phyloP scores from a whole-genome alignment of 139 green algal genomes.

The Eudorina sp. region DNA sequence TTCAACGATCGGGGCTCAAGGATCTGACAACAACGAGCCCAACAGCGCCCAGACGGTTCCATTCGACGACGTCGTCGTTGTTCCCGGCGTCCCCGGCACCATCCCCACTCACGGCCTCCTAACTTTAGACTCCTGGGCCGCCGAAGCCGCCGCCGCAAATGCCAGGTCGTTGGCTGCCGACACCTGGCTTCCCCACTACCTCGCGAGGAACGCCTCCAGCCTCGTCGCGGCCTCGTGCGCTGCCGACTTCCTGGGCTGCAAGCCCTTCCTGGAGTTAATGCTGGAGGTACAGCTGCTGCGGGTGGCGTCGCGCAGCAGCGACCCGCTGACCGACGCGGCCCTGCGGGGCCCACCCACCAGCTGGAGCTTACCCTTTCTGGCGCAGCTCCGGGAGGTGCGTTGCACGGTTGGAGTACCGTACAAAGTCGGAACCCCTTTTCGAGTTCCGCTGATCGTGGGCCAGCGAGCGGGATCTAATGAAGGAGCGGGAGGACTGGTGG shows the following conservation, averaged over 20 bases:
- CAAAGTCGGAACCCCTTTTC: no score
- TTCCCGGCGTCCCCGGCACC: neutral
- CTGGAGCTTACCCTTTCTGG: no score
- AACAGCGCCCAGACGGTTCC: neutral
- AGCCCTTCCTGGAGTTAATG: neutral
- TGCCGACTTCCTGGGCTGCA: slow-evolving; percentile 30
- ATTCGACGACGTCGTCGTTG: neutral
- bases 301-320: neutral
- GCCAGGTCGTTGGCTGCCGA: neutral
- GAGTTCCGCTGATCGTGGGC: no score
- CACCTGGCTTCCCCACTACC: neutral
- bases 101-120: neutral
- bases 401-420: no score
- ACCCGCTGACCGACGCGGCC: no score
- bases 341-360: no score
- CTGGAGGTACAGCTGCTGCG: slow-evolving; percentile 12
- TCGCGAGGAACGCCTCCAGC: neutral
- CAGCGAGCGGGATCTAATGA: no score
- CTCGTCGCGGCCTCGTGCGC: neutral
- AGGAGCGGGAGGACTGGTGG: no score
- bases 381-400: no score
- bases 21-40: neutral
- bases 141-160: neutral
- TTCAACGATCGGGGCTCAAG: no score
- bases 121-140: neutral